These are phyloP conservation scores for Monosporozyma aquatica DNA, from an alignment of 805 yeast genomes.

Conservation along the genomic window DNA sequence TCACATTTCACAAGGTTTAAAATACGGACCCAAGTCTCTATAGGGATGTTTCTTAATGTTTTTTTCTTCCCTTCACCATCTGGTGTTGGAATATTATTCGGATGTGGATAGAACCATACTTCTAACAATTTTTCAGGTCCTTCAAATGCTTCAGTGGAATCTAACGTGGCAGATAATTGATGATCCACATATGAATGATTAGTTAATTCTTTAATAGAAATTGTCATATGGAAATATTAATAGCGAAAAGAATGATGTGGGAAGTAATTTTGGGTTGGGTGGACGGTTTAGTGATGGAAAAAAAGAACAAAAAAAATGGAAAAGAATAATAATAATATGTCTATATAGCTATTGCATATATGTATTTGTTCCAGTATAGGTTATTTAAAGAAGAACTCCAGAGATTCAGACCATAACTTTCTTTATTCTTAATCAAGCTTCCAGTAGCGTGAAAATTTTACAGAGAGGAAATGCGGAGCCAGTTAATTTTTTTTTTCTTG, in stretches of 20 bases:
- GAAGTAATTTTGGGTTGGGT: not conserved
- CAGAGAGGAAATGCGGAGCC: no score
- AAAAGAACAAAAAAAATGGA: no score
- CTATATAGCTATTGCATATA: no score
- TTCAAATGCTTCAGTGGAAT: slow-evolving; percentile 88
- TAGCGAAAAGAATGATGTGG: no score
- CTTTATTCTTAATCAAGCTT: no score
- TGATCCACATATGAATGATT: slow-evolving; percentile 59
- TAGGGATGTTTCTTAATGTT: slow-evolving; percentile 57
- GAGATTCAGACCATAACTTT: no score
- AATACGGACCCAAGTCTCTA: slow-evolving; percentile 58
- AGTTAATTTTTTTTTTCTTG: no score
- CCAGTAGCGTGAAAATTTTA: no score
- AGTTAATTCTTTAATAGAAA: slow-evolving; percentile 27
- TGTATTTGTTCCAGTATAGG: no score
- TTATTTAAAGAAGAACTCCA: no score
- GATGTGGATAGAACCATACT: slow-evolving; percentile 68
- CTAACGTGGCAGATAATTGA: slow-evolving; percentile 66
- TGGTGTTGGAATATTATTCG: slow-evolving; percentile 26
- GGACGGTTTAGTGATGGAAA: no score
- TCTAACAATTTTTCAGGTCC: slow-evolving; percentile 94
- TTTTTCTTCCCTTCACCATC: slow-evolving; percentile 20
- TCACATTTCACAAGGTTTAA: slow-evolving; percentile 83
- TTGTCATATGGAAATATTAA: slow-evolving; percentile 21
- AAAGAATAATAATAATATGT: no score